These are phyloP conservation scores for Corymbia citriodora DNA, from an alignment of 441 rosid genomes.

Conservation along the genomic window DNA sequence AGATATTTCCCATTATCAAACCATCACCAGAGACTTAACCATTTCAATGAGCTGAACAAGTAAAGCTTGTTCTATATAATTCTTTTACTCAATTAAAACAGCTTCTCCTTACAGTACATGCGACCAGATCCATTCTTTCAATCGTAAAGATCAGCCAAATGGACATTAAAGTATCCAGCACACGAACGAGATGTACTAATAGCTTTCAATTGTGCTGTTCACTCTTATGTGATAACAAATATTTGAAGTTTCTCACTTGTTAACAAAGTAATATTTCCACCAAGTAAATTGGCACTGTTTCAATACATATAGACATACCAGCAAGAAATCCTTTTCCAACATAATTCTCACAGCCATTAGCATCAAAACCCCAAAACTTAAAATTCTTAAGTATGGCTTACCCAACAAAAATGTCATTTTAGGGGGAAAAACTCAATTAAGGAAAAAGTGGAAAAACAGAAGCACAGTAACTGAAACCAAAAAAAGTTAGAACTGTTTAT, in stretches of 20 bases:
- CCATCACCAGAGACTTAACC: neutral
- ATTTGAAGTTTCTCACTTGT: neutral
- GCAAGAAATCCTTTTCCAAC: neutral
- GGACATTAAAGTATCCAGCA: neutral
- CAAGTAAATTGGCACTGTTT: neutral
- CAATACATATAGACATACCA: neutral
- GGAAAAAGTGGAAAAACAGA: neutral
- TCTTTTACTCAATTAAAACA: neutral
- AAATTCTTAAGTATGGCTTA: neutral
- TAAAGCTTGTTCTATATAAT: neutral
- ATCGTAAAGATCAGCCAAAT: neutral
- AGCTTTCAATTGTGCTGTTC: neutral
- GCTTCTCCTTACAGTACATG: neutral
- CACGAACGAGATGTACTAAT: neutral
- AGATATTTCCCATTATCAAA: neutral
- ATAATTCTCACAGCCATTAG: neutral
- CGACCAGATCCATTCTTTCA: neutral
- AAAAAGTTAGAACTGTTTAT: neutral
- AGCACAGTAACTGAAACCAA: neutral
- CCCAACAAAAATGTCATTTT: neutral
- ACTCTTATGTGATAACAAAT: neutral
- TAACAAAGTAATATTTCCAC: neutral
- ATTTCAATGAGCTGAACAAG: neutral
- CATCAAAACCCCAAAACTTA: neutral
- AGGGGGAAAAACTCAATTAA: neutral